Base-by-base conservation (phyloP, 225 moss, liverwort and hornwort species). In the Sphagnum contortum region DNA sequence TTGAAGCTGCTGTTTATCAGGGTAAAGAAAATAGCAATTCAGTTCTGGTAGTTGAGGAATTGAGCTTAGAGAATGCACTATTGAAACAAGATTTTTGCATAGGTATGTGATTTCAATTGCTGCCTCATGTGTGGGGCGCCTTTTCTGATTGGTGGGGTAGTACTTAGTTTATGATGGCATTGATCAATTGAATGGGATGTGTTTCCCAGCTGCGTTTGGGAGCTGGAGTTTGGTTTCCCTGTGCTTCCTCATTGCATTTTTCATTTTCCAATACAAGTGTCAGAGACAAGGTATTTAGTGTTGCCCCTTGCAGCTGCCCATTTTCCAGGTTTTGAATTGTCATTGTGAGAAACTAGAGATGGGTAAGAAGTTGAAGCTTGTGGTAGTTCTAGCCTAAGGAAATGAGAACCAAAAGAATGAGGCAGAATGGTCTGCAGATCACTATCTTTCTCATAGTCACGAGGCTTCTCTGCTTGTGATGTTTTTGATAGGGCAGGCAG, bases 181-280 rank as follows among this genome's bases (percentile, higher is more conserved):
- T 29, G 29, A 29, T 29, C 29, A 1, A 29, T 29, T 29, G 29
- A 29, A 29, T 29, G 29, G 29, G 1, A 29, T 29, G 29, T 29
- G 10, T 57, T 7, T 59, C 45, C 12, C 68, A 58, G 80, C 80
- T 56, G 68, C 70, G 59, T 64, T 76, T 48, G 72, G 72, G 55
- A 70, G 80, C 48, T 80, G 80, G 80, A 76, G 70, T 68, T 70
- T 76, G 51, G 56, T 73, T 48, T 80, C 80, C 48, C 45, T 73
- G 9, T 75, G 72, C 58, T 80, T 73, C 67, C 73, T 80, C 4
- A 45, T 73, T 49, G 73, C 80, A 55, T 80, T 76, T 60, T 76
- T 80, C 55, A 14, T 70, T 44, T 63, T 80, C 4, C 80, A 80
- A 12, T 80, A 55, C 51, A 67, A 73, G 56, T 66, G 64, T 51